Percentiles rank a stretch among this genome's conserved stretches.
These are phyloP conservation scores for Aspergillus sp. DNA, from an alignment of 2,329 filamentous ascomycete genomes.

Conservation along the genomic window DNA sequence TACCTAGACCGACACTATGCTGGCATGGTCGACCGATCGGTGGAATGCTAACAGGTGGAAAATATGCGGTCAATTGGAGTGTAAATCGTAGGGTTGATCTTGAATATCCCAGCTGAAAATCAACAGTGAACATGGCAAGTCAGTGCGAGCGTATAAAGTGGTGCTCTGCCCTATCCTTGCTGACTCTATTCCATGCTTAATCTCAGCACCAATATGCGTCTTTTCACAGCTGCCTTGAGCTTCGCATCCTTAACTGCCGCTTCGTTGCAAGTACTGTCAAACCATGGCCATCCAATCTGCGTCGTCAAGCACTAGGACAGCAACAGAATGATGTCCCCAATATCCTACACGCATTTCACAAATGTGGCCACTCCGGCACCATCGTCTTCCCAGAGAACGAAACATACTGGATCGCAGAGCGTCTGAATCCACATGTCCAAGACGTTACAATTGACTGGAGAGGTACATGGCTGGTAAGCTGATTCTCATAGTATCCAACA, in stretches of 20 bases:
- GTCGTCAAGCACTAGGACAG: conserved; percentile 23
- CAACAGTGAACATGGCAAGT: not conserved
- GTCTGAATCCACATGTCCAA: conserved; percentile 51
- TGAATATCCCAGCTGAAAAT: too few relatives aligned
- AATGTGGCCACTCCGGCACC: conserved; percentile 43
- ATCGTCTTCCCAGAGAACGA: conserved; percentile 53
- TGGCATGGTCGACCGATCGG: too few relatives aligned
- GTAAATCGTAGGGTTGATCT: too few relatives aligned
- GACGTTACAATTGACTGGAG: conserved; percentile 55
- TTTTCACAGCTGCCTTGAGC: not conserved
- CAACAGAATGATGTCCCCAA: conserved; percentile 42
- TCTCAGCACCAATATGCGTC: not conserved
- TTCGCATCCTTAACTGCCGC: not conserved
- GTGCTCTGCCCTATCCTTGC: not conserved
- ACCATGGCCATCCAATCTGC: not conserved
- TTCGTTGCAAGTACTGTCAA: not conserved
- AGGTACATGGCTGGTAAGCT: conserved; percentile 50
- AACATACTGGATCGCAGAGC: conserved; percentile 52
- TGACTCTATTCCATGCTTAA: not conserved
- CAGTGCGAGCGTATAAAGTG: not conserved
- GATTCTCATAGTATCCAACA: not conserved
- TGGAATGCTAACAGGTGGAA: too few relatives aligned
- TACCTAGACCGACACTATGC: too few relatives aligned
- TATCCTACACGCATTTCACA: conserved; percentile 41
- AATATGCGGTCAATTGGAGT: too few relatives aligned